phyloP scores from a whole-genome alignment of 352 stramenopile species.

The Phytophthora tentaculata region DNA sequence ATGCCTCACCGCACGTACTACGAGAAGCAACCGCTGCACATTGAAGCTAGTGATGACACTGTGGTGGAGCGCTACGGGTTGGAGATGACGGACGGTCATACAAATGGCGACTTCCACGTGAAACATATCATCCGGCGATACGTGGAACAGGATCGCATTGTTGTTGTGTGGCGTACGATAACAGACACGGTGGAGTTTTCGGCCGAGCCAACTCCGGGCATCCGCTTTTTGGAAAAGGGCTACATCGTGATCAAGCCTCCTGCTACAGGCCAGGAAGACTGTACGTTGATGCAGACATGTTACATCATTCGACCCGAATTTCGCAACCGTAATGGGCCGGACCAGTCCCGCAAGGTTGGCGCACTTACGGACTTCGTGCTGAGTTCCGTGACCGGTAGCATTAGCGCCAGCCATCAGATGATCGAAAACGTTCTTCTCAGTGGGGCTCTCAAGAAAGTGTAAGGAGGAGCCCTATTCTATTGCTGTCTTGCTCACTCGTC shows the following conservation, averaged over 20 bases:
- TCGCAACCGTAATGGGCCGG: slow-evolving; percentile 32
- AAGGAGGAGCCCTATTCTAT: neutral
- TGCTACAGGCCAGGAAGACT: slow-evolving; percentile 28
- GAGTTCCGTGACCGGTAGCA: slow-evolving; percentile 44
- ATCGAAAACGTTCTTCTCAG: slow-evolving; percentile 58
- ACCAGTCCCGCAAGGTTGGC: slow-evolving; percentile 44
- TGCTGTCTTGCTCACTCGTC: neutral
- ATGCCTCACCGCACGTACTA: slow-evolving; percentile 46
- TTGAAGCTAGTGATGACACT: slow-evolving; percentile 41
- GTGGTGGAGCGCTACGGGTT: slow-evolving; percentile 44
- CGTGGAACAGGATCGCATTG: slow-evolving; percentile 38
- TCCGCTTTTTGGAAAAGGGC: slow-evolving; percentile 47
- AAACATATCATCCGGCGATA: slow-evolving; percentile 45
- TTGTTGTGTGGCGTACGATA: slow-evolving; percentile 49
- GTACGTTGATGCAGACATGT: slow-evolving; percentile 48
- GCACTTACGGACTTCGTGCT: slow-evolving; percentile 60
- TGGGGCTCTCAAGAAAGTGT: slow-evolving; percentile 31
- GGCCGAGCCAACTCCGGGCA: slow-evolving; percentile 34
- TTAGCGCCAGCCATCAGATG: slow-evolving; percentile 56
- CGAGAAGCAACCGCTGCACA: slow-evolving; percentile 45
- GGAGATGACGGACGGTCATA: slow-evolving; percentile 38
- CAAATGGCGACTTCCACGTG: slow-evolving; percentile 43
- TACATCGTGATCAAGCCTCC: slow-evolving; percentile 52
- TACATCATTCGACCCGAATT: slow-evolving; percentile 50
- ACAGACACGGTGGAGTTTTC: slow-evolving; percentile 50